Evolutionary conservation across 352 stramenopile genomes (phyloP).

Genomic region (Phytophthora megakarya): DNA sequence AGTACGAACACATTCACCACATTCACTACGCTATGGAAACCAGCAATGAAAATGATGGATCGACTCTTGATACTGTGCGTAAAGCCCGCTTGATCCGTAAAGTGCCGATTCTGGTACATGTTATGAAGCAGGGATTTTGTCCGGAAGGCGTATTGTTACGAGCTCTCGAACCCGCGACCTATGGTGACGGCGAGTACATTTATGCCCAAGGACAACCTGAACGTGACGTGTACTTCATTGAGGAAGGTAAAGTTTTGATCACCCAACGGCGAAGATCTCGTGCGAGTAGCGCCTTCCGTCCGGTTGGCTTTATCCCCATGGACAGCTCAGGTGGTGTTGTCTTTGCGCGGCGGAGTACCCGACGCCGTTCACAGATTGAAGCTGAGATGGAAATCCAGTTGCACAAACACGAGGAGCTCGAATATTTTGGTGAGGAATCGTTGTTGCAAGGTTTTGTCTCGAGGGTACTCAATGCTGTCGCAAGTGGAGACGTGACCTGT

Average conservation of each 20-base stretch:
- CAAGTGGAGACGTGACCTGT: slow-evolving; percentile 54
- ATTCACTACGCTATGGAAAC: slow-evolving; percentile 16
- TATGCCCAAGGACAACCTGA: slow-evolving; percentile 62
- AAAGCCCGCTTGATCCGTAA: slow-evolving; percentile 50
- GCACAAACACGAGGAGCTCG: slow-evolving; percentile 49
- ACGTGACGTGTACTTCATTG: slow-evolving; percentile 71
- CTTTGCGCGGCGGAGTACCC: slow-evolving; percentile 14
- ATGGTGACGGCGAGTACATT: slow-evolving; percentile 67
- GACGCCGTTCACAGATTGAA: slow-evolving; percentile 46
- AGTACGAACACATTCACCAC: background rate
- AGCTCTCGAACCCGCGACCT: slow-evolving; percentile 41
- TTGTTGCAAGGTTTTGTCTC: slow-evolving; percentile 40
- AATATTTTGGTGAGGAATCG: slow-evolving; percentile 77
- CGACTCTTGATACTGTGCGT: slow-evolving; percentile 37
- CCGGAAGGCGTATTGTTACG: slow-evolving; percentile 47
- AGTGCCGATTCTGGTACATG: slow-evolving; percentile 59
- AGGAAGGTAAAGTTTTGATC: slow-evolving; percentile 72
- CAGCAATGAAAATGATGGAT: slow-evolving; percentile 16
- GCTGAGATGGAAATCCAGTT: slow-evolving; percentile 63
- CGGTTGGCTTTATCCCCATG: slow-evolving; percentile 18
- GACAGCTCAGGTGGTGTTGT: slow-evolving; percentile 9
- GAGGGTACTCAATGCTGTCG: slow-evolving; percentile 54
- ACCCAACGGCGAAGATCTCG: slow-evolving; percentile 50
- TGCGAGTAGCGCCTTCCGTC: slow-evolving; percentile 22
- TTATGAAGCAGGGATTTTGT: slow-evolving; percentile 52